These are phyloP conservation scores for Microascus cirrosus DNA, from an alignment of 2,329 filamentous ascomycete genomes.

Conservation along the genomic window DNA sequence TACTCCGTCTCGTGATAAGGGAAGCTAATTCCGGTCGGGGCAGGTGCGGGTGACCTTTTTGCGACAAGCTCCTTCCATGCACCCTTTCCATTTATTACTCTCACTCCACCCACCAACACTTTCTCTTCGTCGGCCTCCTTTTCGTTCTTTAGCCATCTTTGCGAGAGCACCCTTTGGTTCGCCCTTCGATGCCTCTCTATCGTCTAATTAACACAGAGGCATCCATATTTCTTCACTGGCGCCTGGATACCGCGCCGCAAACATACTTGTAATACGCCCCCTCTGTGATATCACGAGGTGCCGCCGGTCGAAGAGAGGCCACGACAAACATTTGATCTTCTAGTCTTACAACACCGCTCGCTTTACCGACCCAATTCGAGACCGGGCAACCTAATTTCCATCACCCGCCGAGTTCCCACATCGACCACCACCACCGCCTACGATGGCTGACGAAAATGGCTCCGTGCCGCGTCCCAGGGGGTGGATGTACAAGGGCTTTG, in stretches of 20 bases:
- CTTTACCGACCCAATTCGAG: too few species aligned
- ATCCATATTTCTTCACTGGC: not conserved
- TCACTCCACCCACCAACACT: not conserved
- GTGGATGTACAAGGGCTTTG: conserved; percentile 59
- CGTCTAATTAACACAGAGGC: not conserved
- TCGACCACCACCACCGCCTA: not conserved
- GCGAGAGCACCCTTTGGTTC: not conserved
- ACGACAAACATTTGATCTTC: not conserved
- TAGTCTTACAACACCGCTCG: not conserved
- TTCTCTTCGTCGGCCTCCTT: not conserved
- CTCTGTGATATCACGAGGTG: not conserved
- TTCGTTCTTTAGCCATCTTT: not conserved
- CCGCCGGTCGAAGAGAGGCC: not conserved
- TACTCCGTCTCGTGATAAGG: not conserved
- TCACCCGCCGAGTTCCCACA: too few species aligned
- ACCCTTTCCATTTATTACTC: not conserved
- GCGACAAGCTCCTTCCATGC: not conserved
- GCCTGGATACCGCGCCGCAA: not conserved
- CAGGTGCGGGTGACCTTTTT: not conserved
- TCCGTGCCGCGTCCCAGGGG: conserved; percentile 27
- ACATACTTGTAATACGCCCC: not conserved
- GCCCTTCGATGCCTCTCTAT: not conserved
- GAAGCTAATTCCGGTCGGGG: not conserved
- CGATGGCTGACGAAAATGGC: conserved; percentile 8
- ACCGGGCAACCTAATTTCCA: too few species aligned